Base-by-base conservation (phyloP, 2,329 filamentous ascomycete species). In the Neopestalotiopsis sp. region DNA sequence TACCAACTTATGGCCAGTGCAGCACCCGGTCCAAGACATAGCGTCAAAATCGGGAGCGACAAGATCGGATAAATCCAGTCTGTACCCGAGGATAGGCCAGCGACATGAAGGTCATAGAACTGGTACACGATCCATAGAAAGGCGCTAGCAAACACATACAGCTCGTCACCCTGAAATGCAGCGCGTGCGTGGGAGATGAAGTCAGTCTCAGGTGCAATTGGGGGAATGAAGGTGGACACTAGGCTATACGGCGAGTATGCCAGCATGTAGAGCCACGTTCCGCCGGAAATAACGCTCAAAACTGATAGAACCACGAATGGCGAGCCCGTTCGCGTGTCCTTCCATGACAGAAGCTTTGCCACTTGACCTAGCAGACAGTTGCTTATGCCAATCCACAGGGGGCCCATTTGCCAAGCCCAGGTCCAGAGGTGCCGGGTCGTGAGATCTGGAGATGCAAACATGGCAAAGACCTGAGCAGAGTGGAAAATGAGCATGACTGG, bases 401-500 rank as follows among this genome's bases (percentile, higher is more conserved):
- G 74, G 20, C 67, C 57, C 52, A 74, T 60, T 65, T 75, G 75
- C 75, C 74, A 76, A 20, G 72, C 72, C 72, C 72, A 76, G 14
- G 71, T 69, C 74, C 73, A 74, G 38, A 67, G 74, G 59, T 76
- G 73, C 2, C 73, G 71, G 1, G 69, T 72, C 20, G 65, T 52
- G 3, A 58, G 40, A 14, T 75, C 72, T 0, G 71, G 71, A 3
- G 71, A 65, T 4, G 74, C 58, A 20, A 20, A 58, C 7, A 14
- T 14, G 24, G 65, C 67, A 17, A 73, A 70, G 7, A 75, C 69
- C 56, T 72, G 67, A 17, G 67, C 64, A 10, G 72, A 74, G 65
- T 76, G 74, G n/a, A 77, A 65, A 9, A 64, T 13, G 5, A 76
- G 56, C 9, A 74, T 38, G 30, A 74, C 32, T 3, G 67, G 70